phyloP scores from a whole-genome alignment of 768 basidiomycete species.

The Suillus variegatus region DNA sequence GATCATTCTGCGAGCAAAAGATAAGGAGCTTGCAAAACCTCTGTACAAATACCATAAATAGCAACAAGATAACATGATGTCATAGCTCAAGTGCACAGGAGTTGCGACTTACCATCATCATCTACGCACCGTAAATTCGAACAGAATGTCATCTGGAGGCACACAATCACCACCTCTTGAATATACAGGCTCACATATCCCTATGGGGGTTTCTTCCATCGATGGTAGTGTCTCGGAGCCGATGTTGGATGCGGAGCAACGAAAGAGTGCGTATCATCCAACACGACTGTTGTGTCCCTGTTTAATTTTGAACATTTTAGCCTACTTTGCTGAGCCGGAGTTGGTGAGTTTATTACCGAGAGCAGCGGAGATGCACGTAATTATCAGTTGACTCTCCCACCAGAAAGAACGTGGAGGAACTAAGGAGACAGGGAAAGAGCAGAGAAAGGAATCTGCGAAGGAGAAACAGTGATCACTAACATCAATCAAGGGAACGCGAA shows the following conservation, averaged over 20 bases:
- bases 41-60: too few relatives aligned
- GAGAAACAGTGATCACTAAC: background rate
- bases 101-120: background rate
- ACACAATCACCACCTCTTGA: conserved; percentile 60
- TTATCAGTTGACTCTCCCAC: background rate
- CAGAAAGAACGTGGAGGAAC: background rate
- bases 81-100: background rate
- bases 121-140: background rate
- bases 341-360: background rate
- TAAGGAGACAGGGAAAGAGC: background rate
- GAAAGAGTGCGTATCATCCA: conserved; percentile 36
- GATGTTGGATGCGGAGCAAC: conserved; percentile 44
- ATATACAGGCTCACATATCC: conserved; percentile 45
- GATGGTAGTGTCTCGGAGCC: conserved; percentile 35
- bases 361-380: too few relatives aligned
- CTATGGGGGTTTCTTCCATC: conserved; percentile 52
- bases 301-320: background rate
- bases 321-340: conserved; percentile 22
- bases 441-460: background rate
- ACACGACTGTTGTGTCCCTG: background rate
- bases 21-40: background rate
- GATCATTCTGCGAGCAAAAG: background rate
- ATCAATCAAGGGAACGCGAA: background rate
- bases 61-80: background rate
- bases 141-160: conserved; percentile 30